Percentiles rank a stretch among this genome's conserved stretches.
Conservation (phyloP, 139 green algal genomes). For the Closterium sp. region DNA sequence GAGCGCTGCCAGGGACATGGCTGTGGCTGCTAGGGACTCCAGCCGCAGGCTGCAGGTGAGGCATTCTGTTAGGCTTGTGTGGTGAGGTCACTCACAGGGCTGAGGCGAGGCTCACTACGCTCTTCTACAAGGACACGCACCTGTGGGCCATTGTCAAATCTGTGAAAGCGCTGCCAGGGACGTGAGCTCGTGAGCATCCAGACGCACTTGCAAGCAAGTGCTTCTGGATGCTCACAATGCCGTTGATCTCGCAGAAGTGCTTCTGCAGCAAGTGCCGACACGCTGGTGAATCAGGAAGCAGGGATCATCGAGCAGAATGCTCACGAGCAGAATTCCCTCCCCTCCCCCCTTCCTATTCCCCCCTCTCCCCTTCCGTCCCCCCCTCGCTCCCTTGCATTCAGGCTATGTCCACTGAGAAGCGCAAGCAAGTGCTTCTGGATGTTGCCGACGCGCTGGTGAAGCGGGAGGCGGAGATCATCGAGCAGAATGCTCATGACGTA, state of each 20-base stretch:
- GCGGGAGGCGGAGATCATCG: conserved; percentile 74
- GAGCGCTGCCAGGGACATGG: conserved; percentile 54
- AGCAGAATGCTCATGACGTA: conserved; percentile 81
- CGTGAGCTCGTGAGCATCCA: too few relatives aligned
- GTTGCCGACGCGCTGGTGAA: conserved; percentile 79
- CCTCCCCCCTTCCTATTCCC: not conserved
- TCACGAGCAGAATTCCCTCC: too few relatives aligned
- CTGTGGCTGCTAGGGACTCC: conserved; percentile 69
- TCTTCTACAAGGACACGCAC: conserved; percentile 56
- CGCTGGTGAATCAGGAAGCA: conserved; percentile 69
- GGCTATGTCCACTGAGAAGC: conserved; percentile 66
- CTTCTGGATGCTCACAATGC: conserved; percentile 79
- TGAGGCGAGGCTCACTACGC: conserved; percentile 58
- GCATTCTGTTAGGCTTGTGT: too few relatives aligned
- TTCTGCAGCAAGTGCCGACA: too few relatives aligned
- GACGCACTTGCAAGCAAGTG: conserved; percentile 68
- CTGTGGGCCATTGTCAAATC: conserved; percentile 6
- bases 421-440: conserved; percentile 68
- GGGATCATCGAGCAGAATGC: conserved; percentile 83
- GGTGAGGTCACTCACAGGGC: too few relatives aligned
- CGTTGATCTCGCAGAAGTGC: too few relatives aligned
- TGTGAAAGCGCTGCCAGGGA: not conserved
- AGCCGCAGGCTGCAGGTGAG: conserved; percentile 67
- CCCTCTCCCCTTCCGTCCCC: not conserved
- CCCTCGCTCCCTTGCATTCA: conserved; percentile 48